Evolutionary conservation across 306 rosid species (phyloP).

Genomic region (Dryas drummondii): DNA sequence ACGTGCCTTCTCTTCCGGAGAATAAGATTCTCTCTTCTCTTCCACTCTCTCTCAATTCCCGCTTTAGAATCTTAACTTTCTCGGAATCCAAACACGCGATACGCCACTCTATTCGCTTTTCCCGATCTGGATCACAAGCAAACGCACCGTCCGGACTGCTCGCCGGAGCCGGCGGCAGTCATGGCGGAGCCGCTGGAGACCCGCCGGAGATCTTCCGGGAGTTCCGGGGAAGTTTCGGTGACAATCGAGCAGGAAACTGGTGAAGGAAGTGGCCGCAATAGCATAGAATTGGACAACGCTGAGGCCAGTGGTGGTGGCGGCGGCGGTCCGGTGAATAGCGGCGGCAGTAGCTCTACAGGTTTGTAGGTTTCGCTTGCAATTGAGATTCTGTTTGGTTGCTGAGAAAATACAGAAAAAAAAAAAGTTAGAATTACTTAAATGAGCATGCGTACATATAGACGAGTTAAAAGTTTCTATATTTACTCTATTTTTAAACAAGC

Average conservation of each 20-base stretch:
- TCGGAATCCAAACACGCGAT: background rate
- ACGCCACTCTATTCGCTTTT: slow-evolving; percentile 8
- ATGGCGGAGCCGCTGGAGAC: slow-evolving; percentile 55
- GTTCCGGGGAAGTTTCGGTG: slow-evolving; percentile 34
- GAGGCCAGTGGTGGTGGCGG: slow-evolving; percentile 32
- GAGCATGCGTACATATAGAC: too few species aligned
- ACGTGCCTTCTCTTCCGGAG: slow-evolving; percentile 13
- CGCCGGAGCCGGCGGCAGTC: slow-evolving; percentile 31
- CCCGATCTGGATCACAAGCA: slow-evolving; percentile 44
- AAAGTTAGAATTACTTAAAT: background rate
- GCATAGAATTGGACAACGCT: slow-evolving; percentile 32
- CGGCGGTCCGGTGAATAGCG: slow-evolving; percentile 27
- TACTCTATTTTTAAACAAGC: background rate
- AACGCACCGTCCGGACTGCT: slow-evolving; percentile 9
- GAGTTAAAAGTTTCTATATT: background rate
- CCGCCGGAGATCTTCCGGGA: slow-evolving; percentile 36
- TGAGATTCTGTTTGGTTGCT: slow-evolving; percentile 18
- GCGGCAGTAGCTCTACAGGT: slow-evolving; percentile 50
- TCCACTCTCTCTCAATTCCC: slow-evolving; percentile 10
- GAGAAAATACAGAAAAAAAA: background rate
- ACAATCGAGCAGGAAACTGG: slow-evolving; percentile 24
- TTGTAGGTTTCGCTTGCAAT: slow-evolving; percentile 8
- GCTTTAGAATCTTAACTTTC: background rate
- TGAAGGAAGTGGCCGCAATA: slow-evolving; percentile 28
- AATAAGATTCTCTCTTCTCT: background rate